Base-by-base conservation (phyloP, 495 filamentous ascomycete species). In the Penicillium manginii region DNA sequence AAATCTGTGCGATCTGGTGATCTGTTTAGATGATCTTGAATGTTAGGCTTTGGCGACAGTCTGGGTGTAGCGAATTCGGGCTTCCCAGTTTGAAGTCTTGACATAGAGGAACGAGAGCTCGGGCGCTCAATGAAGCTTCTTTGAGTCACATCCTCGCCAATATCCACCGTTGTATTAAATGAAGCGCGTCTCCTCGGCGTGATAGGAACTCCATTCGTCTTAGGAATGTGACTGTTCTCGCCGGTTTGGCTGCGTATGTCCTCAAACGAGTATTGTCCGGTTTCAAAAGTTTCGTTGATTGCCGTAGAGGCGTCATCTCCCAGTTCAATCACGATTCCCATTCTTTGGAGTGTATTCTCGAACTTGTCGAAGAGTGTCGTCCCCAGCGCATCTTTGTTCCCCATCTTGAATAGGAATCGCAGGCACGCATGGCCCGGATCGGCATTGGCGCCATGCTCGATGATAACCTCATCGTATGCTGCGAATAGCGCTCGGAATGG, bases 381-480 rank as follows among this genome's bases (percentile, higher is more conserved):
- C 45, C 77, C 79, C 56, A 63, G 46, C 49, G 74, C 64, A 19
- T 68, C 70, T 64, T 81, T 73, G 62, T 84, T 86, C 39, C 91
- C 90, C 75, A 96, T 87, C 72, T 88, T 89, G 69, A 96, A 88
- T 58, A 96, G 72, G 69, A 92, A 86, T 68, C 88, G 85, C 72
- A 91, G 81, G 65, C 90, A 91, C 52, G 86, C 80, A 63, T 83
- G 84, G 65, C 92, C 88, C 61, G 91, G 83, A 58, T 90, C 87
- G 33, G 84, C 78, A 59, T 91, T 79, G 60, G 87, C 73, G 58
- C 85, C 88, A 79, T 88, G 74, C 65, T 86, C 78, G 3, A 80
- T 80, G 42, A 94, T 81, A 26, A 91, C 79, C 55, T 83, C 76
- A 62, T 96, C 88, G 64, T 94, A 94, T 33, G 91, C 89, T 17